These are phyloP conservation scores for Epichloe coenophiala DNA, from an alignment of 2,329 filamentous ascomycete genomes.

Conservation along the genomic window DNA sequence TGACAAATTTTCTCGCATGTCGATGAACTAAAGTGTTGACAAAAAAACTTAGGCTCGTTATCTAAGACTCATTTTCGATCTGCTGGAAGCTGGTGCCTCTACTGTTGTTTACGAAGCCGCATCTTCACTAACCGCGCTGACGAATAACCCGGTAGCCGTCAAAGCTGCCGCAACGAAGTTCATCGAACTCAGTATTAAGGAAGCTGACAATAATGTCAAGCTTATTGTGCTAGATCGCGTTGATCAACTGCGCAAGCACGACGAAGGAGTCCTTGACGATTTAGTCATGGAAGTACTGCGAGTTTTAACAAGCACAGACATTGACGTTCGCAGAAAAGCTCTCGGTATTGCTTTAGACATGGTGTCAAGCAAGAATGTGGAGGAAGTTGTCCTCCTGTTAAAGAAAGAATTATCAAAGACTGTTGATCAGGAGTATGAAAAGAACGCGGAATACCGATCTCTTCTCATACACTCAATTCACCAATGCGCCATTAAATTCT, in stretches of 20 bases:
- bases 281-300: constrained; percentile 94
- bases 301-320: constrained; percentile 86
- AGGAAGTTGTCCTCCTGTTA: constrained; percentile 87
- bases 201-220: constrained; percentile 98
- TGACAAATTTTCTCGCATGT: constrained; percentile 12
- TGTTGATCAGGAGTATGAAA: constrained; percentile 96
- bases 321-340: constrained; percentile 89
- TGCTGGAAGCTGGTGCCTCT: constrained; percentile 82
- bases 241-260: constrained; percentile 72
- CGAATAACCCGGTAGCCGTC: constrained; percentile 91
- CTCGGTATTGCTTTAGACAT: constrained; percentile 85
- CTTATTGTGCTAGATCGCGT: constrained; percentile 94
- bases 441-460: constrained; percentile 90
- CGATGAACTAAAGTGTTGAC: constrained; percentile 13
- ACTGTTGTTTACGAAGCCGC: constrained; percentile 97
- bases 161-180: constrained; percentile 94
- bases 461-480: constrained; percentile 95
- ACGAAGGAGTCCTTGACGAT: constrained; percentile 85
- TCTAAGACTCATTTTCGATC: constrained; percentile 86
- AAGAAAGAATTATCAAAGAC: constrained; percentile 98
- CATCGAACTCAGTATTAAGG: constrained; percentile 93
- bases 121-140: constrained; percentile 84
- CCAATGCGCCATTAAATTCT: constrained; percentile 97
- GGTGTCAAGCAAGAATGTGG: constrained; percentile 97
- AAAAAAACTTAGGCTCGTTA: constrained; percentile 55